Evolutionary conservation across 2,329 filamentous ascomycete genomes (phyloP).

Genomic region (Xylariomycetidae sp.): DNA sequence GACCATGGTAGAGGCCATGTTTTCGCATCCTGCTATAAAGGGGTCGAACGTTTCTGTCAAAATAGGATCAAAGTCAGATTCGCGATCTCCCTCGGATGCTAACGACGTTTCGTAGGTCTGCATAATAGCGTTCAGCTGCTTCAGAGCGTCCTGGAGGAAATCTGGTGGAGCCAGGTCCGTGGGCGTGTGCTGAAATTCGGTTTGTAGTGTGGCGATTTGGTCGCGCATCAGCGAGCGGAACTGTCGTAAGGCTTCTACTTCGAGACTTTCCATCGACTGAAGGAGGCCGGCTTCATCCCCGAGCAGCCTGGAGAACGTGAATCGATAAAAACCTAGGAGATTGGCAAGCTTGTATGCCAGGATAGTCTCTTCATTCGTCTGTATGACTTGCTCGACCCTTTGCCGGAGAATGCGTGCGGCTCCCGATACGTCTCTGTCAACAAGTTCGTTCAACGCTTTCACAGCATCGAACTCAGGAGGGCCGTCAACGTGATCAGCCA

Average conservation of each 20-base stretch:
- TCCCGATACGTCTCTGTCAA: slow-evolving; percentile 78
- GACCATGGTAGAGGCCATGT: slow-evolving; percentile 58
- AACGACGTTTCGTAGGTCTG: slow-evolving; percentile 83
- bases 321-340: slow-evolving; percentile 80
- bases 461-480: slow-evolving; percentile 67
- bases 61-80: slow-evolving; percentile 69
- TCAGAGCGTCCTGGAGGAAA: slow-evolving; percentile 76
- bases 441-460: slow-evolving; percentile 77
- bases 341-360: slow-evolving; percentile 87
- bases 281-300: slow-evolving; percentile 65
- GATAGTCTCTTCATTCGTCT: slow-evolving; percentile 86
- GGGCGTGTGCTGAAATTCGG: slow-evolving; percentile 64
- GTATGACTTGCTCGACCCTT: slow-evolving; percentile 84
- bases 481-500: slow-evolving; percentile 50
- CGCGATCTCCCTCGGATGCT: slow-evolving; percentile 51
- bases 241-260: slow-evolving; percentile 73
- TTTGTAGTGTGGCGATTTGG: slow-evolving; percentile 69
- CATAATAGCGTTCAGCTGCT: slow-evolving; percentile 73
- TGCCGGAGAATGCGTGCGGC: slow-evolving; percentile 83
- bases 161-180: slow-evolving; percentile 72
- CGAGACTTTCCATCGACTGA: slow-evolving; percentile 62
- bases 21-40: slow-evolving; percentile 71
- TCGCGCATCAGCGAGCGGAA: slow-evolving; percentile 81
- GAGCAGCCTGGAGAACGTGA: slow-evolving; percentile 78
- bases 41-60: slow-evolving; percentile 79